phyloP scores from a whole-genome alignment of 306 rosid species.

The Vigna radiata region DNA sequence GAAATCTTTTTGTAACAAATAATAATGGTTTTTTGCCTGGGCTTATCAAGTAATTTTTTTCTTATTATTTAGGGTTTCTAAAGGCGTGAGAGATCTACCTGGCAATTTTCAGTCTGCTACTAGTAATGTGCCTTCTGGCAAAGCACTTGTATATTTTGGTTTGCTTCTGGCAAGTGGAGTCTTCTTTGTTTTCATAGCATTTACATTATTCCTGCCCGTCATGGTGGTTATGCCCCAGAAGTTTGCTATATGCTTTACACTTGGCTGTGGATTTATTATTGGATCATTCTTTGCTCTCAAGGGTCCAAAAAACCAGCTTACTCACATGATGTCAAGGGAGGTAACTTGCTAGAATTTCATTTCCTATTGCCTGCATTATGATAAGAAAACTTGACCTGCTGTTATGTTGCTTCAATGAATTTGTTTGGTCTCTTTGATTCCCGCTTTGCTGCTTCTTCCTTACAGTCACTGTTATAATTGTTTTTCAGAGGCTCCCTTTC shows the following conservation, averaged over 20 bases:
- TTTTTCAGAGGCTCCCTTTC: constrained; percentile 91
- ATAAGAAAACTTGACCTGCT: background rate
- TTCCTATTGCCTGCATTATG: constrained; percentile 21
- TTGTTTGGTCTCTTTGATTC: constrained; percentile 26
- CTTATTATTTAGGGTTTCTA: constrained; percentile 72
- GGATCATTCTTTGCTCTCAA: constrained; percentile 95
- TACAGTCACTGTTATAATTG: constrained; percentile 23
- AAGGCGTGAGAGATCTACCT: constrained; percentile 94
- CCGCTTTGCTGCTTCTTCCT: constrained; percentile 28
- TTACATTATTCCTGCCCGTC: constrained; percentile 95
- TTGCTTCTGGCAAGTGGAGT: constrained; percentile 88
- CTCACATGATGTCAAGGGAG: constrained; percentile 93
- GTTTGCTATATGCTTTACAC: constrained; percentile 97
- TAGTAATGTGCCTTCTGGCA: constrained; percentile 89
- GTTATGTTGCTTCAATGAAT: constrained; percentile 4
- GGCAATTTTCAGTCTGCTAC: constrained; percentile 92
- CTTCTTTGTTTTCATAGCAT: constrained; percentile 90
- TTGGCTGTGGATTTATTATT: constrained; percentile 93
- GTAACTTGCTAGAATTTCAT: constrained; percentile 50
- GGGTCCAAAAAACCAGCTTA: constrained; percentile 89
- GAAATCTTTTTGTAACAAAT: constrained; percentile 6
- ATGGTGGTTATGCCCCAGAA: constrained; percentile 99
- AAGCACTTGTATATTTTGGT: constrained; percentile 92
- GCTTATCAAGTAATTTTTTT: constrained; percentile 35
- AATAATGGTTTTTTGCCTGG: constrained; percentile 39